Base-by-base conservation (phyloP, 1,284 basidiomycete species). In the Mixia osmundae region DNA sequence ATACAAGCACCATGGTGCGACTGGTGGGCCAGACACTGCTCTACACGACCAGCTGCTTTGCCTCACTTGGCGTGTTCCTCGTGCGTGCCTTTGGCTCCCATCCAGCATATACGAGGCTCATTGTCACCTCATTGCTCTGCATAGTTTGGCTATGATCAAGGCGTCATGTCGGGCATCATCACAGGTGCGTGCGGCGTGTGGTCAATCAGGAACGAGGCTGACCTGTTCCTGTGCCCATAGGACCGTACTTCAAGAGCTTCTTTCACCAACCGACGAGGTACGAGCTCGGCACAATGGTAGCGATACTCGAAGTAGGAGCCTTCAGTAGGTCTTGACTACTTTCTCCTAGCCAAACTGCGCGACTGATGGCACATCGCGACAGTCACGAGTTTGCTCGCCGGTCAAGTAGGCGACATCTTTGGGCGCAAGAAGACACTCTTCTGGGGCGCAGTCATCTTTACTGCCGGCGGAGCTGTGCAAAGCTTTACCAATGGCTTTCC, bases 311-410 rank as follows among this genome's bases (percentile, higher is more conserved):
- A 58, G 68, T 95, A 30, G 87, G 87, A 30, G 87, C 87, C 20
- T 74, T 89, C 56, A 67, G 80, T 80, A 53, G 23, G 44, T 30
- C n/a, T 11, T 44, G 1, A 16, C 30, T 12, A 20, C 19, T 20
- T 10, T 28, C 23, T 30, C 23, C 28, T 29, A 25, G 30, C 19
- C 30, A 24, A 23, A 15, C 35, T 15, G 11, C 12, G 11, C 24
- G 8, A 2, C 14, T 24, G 12, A 12, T 14, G 3, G 14, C 26
- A 33, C 24, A 30, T 36, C 19, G 3, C 15, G 32, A 2, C 48
- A 85, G 79, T 76, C 40, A 94, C 87, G 0, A 89, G 85, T 8
- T 59, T 95, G 35, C 72, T 79, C 15, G 78, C 83, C 44, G 89
- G 87, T 16, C 68, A 67, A 21, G 59, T 94, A 7, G 87, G 85